Percentiles rank a stretch among this genome's conserved stretches.
Evolutionary conservation across 2,329 filamentous ascomycete genomes (phyloP).

Genomic region (Penicillium sp.): DNA sequence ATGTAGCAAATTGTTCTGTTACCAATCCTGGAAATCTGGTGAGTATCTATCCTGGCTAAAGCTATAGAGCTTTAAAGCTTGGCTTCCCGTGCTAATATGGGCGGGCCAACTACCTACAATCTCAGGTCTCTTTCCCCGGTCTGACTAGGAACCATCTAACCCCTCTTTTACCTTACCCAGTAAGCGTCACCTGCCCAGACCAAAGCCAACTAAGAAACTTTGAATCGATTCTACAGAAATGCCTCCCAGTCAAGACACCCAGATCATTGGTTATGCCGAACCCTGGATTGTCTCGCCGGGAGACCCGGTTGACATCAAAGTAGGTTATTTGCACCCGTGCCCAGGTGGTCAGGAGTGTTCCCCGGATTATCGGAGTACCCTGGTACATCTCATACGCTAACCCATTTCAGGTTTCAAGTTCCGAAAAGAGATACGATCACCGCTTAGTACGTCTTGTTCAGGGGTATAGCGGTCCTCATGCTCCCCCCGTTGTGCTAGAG

Average conservation of each 20-base stretch:
- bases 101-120: not conserved
- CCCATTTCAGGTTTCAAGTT: not conserved
- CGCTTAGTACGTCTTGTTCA: not conserved
- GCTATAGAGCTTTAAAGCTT: not conserved
- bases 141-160: not conserved
- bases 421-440: not conserved
- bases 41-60: not conserved
- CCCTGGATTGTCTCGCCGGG: not conserved
- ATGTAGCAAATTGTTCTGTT: not conserved
- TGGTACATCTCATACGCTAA: not conserved
- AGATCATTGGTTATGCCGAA: not conserved
- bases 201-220: not conserved
- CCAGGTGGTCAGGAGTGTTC: not conserved
- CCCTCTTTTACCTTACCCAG: not conserved
- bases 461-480: not conserved
- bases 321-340: not conserved
- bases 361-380: not conserved
- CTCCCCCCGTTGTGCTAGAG: constrained; percentile 4
- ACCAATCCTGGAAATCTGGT: not conserved
- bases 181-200: not conserved
- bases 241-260: not conserved
- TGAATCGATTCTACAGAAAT: not conserved
- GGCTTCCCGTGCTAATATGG: not conserved
- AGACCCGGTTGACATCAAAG: not conserved
- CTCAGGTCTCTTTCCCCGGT: not conserved